Evolutionary conservation across 306 rosid genomes (phyloP).

Genomic region (Hippophae rhamnoides): DNA sequence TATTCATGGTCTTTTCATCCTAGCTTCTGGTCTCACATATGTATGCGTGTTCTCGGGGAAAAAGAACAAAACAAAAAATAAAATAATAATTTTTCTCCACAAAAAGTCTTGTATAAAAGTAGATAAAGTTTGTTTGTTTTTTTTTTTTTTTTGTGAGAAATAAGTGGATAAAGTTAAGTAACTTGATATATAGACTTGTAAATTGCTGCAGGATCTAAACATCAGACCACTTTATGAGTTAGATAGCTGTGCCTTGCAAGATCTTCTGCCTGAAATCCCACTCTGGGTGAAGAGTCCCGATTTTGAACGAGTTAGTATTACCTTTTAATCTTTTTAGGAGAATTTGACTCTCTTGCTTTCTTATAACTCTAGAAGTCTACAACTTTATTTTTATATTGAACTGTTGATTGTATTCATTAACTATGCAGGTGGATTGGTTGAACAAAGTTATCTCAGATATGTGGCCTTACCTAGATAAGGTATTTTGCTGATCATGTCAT

Average conservation of each 20-base stretch:
- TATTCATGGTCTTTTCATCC: no score
- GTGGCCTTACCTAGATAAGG: constrained; percentile 81
- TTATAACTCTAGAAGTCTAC: not conserved
- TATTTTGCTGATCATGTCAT: constrained; percentile 9
- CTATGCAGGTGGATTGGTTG: constrained; percentile 66
- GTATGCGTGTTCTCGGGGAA: no score
- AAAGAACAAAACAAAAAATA: no score
- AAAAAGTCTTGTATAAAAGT: not conserved
- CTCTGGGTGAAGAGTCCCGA: constrained; percentile 79
- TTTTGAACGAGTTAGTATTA: constrained; percentile 57
- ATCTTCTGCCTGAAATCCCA: constrained; percentile 67
- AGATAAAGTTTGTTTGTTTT: not conserved
- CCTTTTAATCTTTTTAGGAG: constrained; percentile 4
- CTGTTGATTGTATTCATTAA: constrained; percentile 14
- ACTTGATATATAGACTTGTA: constrained; percentile 7
- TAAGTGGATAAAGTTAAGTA: constrained; percentile 8
- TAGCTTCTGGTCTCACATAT: no score
- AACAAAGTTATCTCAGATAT: constrained; percentile 44
- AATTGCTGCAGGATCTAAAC: constrained; percentile 44
- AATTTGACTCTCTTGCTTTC: not conserved
- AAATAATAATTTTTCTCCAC: no score
- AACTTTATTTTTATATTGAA: not conserved
- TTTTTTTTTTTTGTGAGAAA: not conserved
- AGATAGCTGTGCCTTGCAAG: constrained; percentile 48
- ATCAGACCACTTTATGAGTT: constrained; percentile 48